A percentile compares a stretch with the other conserved stretches of the same genome.
Conservation (phyloP, 148 eudicot species). For the Talinum fruticosum region DNA sequence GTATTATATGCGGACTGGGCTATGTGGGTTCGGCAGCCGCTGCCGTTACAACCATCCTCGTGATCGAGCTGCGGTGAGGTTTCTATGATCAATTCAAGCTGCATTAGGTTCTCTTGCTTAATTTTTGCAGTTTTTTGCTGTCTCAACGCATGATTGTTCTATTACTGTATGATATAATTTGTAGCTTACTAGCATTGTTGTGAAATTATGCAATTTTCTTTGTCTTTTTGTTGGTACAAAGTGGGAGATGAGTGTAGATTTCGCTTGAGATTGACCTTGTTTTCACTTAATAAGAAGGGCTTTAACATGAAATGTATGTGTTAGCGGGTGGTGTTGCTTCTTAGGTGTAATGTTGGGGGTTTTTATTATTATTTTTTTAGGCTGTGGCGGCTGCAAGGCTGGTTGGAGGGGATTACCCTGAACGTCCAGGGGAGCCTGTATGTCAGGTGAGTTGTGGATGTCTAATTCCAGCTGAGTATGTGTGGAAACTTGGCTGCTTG, state of each 20-base stretch:
- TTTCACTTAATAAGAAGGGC: background rate
- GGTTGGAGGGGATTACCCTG: constrained; percentile 54
- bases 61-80: constrained; percentile 59
- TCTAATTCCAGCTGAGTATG: background rate
- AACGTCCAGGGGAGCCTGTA: constrained; percentile 59
- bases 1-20: constrained; percentile 75
- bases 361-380: constrained; percentile 22
- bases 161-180: constrained; percentile 5
- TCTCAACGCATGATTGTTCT: background rate
- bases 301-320: background rate
- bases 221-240: background rate
- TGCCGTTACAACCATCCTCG: constrained; percentile 87
- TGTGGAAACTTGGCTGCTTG: background rate
- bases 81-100: constrained; percentile 10
- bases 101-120: background rate
- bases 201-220: background rate
- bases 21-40: constrained; percentile 62
- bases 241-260: background rate
- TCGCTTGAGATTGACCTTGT: background rate
- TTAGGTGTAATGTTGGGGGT: background rate
- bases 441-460: constrained; percentile 51
- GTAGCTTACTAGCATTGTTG: background rate
- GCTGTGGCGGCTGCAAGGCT: constrained; percentile 43
- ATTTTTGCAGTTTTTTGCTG: background rate
- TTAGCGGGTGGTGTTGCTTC: background rate